Conservation (phyloP, 108 stramenopile genomes). For the Skeletonema grethae region DNA sequence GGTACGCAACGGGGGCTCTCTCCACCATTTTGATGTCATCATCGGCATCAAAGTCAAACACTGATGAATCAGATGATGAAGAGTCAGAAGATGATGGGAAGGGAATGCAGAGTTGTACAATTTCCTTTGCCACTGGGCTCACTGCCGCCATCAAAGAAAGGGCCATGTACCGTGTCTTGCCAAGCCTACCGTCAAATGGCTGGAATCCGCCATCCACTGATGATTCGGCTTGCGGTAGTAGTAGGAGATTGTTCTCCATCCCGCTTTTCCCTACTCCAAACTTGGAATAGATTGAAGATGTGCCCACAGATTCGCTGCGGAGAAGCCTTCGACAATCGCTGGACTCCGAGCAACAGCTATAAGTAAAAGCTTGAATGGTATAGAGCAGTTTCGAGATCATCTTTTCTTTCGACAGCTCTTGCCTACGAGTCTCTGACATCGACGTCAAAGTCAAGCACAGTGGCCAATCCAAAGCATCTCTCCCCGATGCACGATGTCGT, state of each 20-base stretch:
- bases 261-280: constrained; percentile 65
- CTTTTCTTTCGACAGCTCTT: constrained; percentile 84
- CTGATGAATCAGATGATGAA: constrained; percentile 11
- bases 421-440: constrained; percentile 57
- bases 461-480: constrained; percentile 63
- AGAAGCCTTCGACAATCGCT: constrained; percentile 61
- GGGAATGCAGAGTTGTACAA: constrained; percentile 74
- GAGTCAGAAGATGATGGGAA: constrained; percentile 55
- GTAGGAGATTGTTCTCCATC: constrained; percentile 55
- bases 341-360: constrained; percentile 77
- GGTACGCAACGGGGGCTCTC: constrained; percentile 76
- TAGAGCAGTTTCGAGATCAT: constrained; percentile 74
- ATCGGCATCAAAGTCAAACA: constrained; percentile 21
- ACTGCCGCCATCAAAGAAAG: constrained; percentile 79
- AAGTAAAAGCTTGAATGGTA: constrained; percentile 80
- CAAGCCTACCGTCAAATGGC: constrained; percentile 79
- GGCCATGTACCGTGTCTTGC: constrained; percentile 73
- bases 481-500: neutral
- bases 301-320: constrained; percentile 26
- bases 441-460: constrained; percentile 68
- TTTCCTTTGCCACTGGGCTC: constrained; percentile 76
- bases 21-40: constrained; percentile 26
- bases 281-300: constrained; percentile 52
- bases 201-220: constrained; percentile 70
- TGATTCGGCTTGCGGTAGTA: constrained; percentile 60